A percentile compares a stretch with the other conserved stretches of the same genome.
phyloP scores from a whole-genome alignment of 257 asterid genomes.

The Linderniella brevidens region DNA sequence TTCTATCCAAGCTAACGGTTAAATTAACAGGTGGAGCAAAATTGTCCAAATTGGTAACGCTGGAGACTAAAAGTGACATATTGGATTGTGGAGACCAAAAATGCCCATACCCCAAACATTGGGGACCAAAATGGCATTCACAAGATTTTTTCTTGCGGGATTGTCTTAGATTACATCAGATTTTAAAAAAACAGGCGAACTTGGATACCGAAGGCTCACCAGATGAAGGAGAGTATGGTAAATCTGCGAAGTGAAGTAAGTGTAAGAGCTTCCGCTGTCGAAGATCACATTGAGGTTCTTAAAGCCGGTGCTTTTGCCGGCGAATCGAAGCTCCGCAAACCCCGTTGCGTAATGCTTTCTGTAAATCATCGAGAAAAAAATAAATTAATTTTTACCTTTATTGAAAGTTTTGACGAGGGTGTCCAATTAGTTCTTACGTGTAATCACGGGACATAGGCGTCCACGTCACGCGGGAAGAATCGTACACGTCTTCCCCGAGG shows the following conservation, averaged over 20 bases:
- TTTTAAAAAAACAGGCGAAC: too few relatives aligned
- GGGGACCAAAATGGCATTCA: too few relatives aligned
- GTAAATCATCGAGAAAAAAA: conserved; percentile 9
- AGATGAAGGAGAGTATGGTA: conserved; percentile 43
- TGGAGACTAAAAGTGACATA: too few relatives aligned
- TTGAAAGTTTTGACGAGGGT: neutral
- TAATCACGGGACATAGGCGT: conserved; percentile 65
- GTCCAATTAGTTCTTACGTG: conserved; percentile 25
- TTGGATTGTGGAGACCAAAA: too few relatives aligned
- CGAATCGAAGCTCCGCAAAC: conserved; percentile 56
- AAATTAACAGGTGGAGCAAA: too few relatives aligned
- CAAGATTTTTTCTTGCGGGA: too few relatives aligned
- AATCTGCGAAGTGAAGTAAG: conserved; percentile 58
- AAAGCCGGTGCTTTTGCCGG: conserved; percentile 56
- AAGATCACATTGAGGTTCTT: conserved; percentile 65
- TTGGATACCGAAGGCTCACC: conserved; percentile 24
- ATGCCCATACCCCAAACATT: too few relatives aligned
- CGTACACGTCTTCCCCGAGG: conserved; percentile 78
- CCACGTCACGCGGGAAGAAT: conserved; percentile 59
- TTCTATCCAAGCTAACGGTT: too few relatives aligned
- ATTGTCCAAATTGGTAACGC: too few relatives aligned
- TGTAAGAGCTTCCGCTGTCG: conserved; percentile 96
- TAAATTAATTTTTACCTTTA: conserved; percentile 1
- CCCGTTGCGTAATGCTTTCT: conserved; percentile 82
- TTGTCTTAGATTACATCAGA: too few relatives aligned